Base-by-base conservation (phyloP, 2,329 filamentous ascomycete genomes). In the Cladosporium sp. region DNA sequence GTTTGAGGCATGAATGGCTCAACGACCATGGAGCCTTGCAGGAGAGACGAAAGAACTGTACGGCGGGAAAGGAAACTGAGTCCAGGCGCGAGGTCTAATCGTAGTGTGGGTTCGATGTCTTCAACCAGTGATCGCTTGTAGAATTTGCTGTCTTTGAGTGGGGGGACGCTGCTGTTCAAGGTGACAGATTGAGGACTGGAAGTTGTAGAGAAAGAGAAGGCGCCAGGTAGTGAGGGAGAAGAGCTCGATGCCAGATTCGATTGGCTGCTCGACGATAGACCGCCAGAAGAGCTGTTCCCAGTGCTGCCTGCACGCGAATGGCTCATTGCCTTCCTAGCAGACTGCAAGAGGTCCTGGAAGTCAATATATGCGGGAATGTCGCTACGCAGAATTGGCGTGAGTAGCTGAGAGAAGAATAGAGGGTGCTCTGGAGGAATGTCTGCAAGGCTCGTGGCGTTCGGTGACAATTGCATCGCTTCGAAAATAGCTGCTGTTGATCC, bases 51-150 rank as follows among this genome's bases (percentile, higher is more conserved):
- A 32, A 96, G 70, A 4, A 97, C 90, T 5, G 86, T 88, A 51
- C 93, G 84, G 40, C 92, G 86, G 43, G 89, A 90, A 41, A 99
- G 79, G 89, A 93, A 99, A 1, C 90, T 96, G 22, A 99, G 80
- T 0, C 91, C 89, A 0, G 93, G 93, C 0, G 93, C 91, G 2
- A 83, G 80, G 67, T 99, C 93, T 3, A 99, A 80, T 37, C 93
- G 84, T 8, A 99, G 74, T 0, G 93, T 96, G 0, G 93, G 93
- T 65, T 99, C 93, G 51, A 99, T 89, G 64, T 99, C 93, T 68
- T 99, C 93, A 17, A 82, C 79, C 20, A 97, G 70, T 5, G 84
- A 85, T 41, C 93, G 84, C 73, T 97, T 97, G 73, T 92, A 99
- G 65, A 97, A 99, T 57, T 87, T 89, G 22, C 87, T 89, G 51